phyloP scores from a whole-genome alignment of 805 yeast species.

The Teunomyces cretensis region DNA sequence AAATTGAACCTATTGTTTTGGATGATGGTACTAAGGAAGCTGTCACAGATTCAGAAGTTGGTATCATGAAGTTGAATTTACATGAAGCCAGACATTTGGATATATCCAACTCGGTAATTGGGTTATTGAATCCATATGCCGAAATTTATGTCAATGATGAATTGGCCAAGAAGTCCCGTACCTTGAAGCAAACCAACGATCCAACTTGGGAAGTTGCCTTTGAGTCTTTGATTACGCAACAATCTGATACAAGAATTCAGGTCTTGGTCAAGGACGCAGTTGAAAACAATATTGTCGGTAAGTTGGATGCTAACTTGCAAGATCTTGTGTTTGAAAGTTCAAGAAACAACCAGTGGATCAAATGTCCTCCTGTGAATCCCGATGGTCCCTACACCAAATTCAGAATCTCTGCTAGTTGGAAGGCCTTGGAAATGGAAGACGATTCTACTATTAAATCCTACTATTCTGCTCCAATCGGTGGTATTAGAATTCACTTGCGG shows the following conservation, averaged over 20 bases:
- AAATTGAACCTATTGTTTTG: slow-evolving; percentile 41
- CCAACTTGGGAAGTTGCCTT: slow-evolving; percentile 68
- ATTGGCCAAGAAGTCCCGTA: slow-evolving; percentile 56
- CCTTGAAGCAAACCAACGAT: slow-evolving; percentile 64
- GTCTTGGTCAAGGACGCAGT: slow-evolving; percentile 63
- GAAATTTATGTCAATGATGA: slow-evolving; percentile 61
- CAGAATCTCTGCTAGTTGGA: slow-evolving; percentile 63
- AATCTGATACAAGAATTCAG: slow-evolving; percentile 52
- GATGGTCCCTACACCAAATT: slow-evolving; percentile 32
- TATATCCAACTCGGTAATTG: slow-evolving; percentile 47
- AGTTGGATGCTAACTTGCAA: slow-evolving; percentile 50
- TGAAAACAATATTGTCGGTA: slow-evolving; percentile 54
- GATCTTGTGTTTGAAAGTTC: slow-evolving; percentile 52
- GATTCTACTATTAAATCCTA: slow-evolving; percentile 47
- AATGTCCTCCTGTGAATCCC: slow-evolving; percentile 43
- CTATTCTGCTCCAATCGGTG: slow-evolving; percentile 64
- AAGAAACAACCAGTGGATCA: slow-evolving; percentile 50
- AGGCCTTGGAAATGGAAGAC: slow-evolving; percentile 55
- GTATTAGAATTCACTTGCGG: slow-evolving; percentile 57
- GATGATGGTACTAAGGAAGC: slow-evolving; percentile 51
- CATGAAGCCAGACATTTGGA: slow-evolving; percentile 63
- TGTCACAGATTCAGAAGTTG: slow-evolving; percentile 63
- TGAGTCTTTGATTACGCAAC: slow-evolving; percentile 63
- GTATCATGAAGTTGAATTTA: slow-evolving; percentile 64
- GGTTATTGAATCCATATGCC: slow-evolving; percentile 64